Conservation (phyloP, 331 rosid species). For the Prunus yedoensis region DNA sequence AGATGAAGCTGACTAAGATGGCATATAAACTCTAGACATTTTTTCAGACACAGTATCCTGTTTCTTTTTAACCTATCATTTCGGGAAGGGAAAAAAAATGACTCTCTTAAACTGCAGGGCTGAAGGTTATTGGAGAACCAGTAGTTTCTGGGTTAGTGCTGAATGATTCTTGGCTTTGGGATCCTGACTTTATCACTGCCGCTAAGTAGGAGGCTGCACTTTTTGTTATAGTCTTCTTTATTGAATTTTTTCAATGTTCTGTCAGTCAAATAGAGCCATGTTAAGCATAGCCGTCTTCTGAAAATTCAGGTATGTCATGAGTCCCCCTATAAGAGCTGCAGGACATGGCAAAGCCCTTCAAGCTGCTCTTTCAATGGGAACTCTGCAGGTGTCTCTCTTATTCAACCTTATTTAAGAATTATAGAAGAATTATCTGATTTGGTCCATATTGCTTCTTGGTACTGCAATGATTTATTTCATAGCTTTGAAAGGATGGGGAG, state of each 20-base stretch:
- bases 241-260: conserved; percentile 7
- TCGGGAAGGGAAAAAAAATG: not conserved
- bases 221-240: not conserved
- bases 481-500: no score
- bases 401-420: not conserved
- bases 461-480: not conserved
- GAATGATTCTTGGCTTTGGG: conserved; percentile 89
- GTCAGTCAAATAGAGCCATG: not conserved
- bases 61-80: conserved; percentile 8
- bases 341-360: conserved; percentile 96
- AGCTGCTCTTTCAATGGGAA: conserved; percentile 82
- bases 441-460: not conserved
- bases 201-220: conserved; percentile 55
- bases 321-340: conserved; percentile 81
- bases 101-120: conserved; percentile 51
- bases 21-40: not conserved
- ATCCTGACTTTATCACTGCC: conserved; percentile 82
- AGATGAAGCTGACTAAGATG: not conserved
- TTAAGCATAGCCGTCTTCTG: not conserved
- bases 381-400: conserved; percentile 65
- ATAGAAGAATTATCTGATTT: not conserved
- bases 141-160: conserved; percentile 85
- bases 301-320: conserved; percentile 83
- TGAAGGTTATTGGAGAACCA: conserved; percentile 85
- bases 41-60: not conserved